Evolutionary conservation across 2,329 filamentous ascomycete species (phyloP), one percentile per base, ranked within the genome.

Genomic region (Aspergillus fijiensis): DNA sequence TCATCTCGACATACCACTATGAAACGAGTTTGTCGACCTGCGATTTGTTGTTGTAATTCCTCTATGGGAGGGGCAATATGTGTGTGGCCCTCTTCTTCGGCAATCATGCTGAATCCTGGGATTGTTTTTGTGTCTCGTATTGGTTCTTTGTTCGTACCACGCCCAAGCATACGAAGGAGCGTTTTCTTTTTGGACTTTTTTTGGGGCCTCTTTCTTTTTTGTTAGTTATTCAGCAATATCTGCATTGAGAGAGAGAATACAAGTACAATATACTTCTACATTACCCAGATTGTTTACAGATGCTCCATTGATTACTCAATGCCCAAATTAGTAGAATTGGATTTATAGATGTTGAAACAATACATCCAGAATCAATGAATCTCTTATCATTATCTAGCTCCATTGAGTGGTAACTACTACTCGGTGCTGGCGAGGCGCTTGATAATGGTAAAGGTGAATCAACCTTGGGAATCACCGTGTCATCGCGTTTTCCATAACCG

Each of bases 91-190:
- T 7, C 27, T 7, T 29, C 27, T 29, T 29, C 27, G 27, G 27
- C 27, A 29, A 29, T 9, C 16, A 23, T 49, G 3, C 16, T 49
- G n/a, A 6, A 10, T 19, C 23, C 23, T 31, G 12, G 53, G 45
- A 33, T 55, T 21, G 27, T 48, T 35, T 11, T 25, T 47, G 48
- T 2, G 25, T 57, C 39, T 16, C 14, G 25, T 52, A 11, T 51
- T 49, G 27, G 6, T 58, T 51, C 56, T 19, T 51, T 52, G 33
- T 11, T 35, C 49, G 33, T 39, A 33, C 31, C 23, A 52, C 48
- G 49, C 51, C 53, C 56, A 33, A 31, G 35, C 50, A 58, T 50
- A 58, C 47, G 49, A 52, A 59, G 33, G 57, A 55, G 55, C 39
- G 14, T 45, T 19, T 45, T 45, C 1, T 45, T 42, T 45, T 35